These are phyloP conservation scores for Taphrina confusa DNA, from an alignment of 1,139 yeast genomes.

Conservation along the genomic window DNA sequence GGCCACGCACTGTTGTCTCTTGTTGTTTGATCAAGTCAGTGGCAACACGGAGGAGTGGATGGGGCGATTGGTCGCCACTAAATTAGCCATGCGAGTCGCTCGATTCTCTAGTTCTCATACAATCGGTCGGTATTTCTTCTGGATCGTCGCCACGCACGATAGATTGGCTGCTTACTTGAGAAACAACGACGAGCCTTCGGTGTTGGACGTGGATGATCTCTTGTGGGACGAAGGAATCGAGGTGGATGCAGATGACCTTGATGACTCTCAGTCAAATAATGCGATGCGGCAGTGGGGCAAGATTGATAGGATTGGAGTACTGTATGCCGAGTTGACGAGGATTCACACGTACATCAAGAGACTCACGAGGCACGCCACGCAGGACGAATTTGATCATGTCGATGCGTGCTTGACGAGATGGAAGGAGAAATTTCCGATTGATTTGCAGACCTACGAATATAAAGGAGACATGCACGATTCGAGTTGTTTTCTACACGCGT, in stretches of 20 bases:
- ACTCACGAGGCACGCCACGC: slow-evolving; percentile 1
- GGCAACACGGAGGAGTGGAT: slow-evolving; percentile 22
- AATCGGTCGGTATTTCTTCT: slow-evolving; percentile 20
- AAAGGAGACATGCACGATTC: not conserved
- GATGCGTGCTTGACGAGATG: slow-evolving; percentile 1
- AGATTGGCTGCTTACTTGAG: slow-evolving; percentile 11
- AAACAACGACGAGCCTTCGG: not conserved
- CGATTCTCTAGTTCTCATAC: slow-evolving; percentile 1
- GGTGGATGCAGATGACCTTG: not conserved
- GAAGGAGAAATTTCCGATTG: slow-evolving; percentile 13
- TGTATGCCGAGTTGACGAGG: slow-evolving; percentile 6
- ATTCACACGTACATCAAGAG: not conserved
- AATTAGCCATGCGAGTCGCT: slow-evolving; percentile 16
- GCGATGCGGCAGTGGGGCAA: not conserved
- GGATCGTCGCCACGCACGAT: slow-evolving; percentile 27
- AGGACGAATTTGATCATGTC: slow-evolving; percentile 4
- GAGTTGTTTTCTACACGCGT: slow-evolving; percentile 8
- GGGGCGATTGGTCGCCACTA: slow-evolving; percentile 5
- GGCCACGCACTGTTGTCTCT: slow-evolving; percentile 17
- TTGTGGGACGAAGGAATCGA: slow-evolving; percentile 9
- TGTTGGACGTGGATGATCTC: slow-evolving; percentile 26
- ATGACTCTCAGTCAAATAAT: too few species aligned
- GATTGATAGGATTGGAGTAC: slow-evolving; percentile 3
- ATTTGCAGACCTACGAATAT: slow-evolving; percentile 8
- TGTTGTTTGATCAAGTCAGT: slow-evolving; percentile 20